Conservation (phyloP, 345 rosid genomes). For the Bruguiera gymnorhiza region DNA sequence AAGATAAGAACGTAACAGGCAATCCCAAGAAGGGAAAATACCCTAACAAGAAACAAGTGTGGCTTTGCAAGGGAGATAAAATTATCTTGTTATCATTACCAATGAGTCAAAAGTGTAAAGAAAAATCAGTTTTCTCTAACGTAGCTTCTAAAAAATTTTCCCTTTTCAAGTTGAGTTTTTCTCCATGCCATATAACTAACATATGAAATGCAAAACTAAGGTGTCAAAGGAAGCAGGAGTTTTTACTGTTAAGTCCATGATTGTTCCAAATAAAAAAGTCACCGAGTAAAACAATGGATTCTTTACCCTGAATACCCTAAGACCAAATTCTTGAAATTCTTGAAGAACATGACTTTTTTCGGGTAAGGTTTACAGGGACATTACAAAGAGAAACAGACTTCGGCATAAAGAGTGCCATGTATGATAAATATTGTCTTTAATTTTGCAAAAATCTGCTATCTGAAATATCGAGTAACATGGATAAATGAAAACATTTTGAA, state of each 20-base stretch:
- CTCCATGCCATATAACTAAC: not conserved
- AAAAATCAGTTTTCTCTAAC: not conserved
- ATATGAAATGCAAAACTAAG: not conserved
- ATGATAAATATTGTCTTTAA: too few species aligned
- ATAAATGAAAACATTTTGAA: too few species aligned
- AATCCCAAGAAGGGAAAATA: not conserved
- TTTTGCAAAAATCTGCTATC: too few species aligned
- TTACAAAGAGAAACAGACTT: too few species aligned
- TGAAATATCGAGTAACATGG: too few species aligned
- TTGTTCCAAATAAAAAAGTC: too few species aligned
- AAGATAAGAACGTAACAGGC: not conserved
- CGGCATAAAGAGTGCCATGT: too few species aligned
- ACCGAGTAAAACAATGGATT: not conserved
- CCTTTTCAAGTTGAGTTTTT: not conserved
- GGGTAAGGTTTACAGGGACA: too few species aligned
- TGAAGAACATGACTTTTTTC: not conserved
- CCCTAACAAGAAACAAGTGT: not conserved
- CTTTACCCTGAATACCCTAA: not conserved
- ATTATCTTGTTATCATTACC: not conserved
- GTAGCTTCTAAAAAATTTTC: not conserved
- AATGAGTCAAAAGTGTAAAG: not conserved
- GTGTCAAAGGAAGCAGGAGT: conserved; percentile 1
- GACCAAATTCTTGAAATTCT: not conserved
- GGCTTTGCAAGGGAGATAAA: not conserved
- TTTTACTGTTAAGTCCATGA: not conserved